Evolutionary conservation across 2,329 filamentous ascomycete species (phyloP).

Genomic region (Orbilia javanica): DNA sequence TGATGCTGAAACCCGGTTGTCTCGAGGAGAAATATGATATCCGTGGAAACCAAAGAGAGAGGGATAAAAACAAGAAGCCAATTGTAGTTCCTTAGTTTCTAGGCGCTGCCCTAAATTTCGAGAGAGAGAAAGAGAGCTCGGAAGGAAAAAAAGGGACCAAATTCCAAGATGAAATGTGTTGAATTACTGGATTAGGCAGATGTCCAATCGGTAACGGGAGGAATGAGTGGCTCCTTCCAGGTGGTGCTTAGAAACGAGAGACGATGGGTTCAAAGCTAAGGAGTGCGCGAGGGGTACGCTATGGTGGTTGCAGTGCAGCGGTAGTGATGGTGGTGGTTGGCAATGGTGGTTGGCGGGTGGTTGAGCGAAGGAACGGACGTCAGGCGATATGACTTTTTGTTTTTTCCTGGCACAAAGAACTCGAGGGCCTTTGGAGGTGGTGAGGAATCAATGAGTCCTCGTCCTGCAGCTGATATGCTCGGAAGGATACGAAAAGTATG

Average conservation of each 20-base stretch:
- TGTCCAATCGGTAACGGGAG: slow-evolving; percentile 51
- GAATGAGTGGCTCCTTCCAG: slow-evolving; percentile 34
- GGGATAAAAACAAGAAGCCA: slow-evolving; percentile 1
- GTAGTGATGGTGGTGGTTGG: slow-evolving; percentile 2
- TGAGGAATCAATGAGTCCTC: slow-evolving; percentile 7
- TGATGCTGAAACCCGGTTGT: slow-evolving; percentile 56
- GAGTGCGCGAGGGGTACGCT: neutral
- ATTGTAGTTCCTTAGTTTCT: neutral
- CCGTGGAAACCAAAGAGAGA: slow-evolving; percentile 3
- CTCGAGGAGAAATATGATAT: slow-evolving; percentile 32
- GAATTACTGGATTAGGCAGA: slow-evolving; percentile 57
- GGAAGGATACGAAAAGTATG: too few relatives aligned
- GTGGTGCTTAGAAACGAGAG: slow-evolving; percentile 31
- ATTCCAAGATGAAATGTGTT: slow-evolving; percentile 54
- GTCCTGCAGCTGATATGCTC: neutral
- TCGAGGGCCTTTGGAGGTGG: slow-evolving; percentile 9
- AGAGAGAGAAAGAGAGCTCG: neutral
- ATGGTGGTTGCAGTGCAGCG: neutral
- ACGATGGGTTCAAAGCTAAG: slow-evolving; percentile 12
- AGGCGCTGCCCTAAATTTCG: slow-evolving; percentile 28
- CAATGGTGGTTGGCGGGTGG: neutral
- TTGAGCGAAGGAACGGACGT: slow-evolving; percentile 51
- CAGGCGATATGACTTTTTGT: slow-evolving; percentile 39
- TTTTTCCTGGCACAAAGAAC: slow-evolving; percentile 2
- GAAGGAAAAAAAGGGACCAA: slow-evolving; percentile 41